Percentiles rank a stretch among this genome's conserved stretches.
Conservation (phyloP, 345 rosid genomes). For the Aurinia saxatilis region DNA sequence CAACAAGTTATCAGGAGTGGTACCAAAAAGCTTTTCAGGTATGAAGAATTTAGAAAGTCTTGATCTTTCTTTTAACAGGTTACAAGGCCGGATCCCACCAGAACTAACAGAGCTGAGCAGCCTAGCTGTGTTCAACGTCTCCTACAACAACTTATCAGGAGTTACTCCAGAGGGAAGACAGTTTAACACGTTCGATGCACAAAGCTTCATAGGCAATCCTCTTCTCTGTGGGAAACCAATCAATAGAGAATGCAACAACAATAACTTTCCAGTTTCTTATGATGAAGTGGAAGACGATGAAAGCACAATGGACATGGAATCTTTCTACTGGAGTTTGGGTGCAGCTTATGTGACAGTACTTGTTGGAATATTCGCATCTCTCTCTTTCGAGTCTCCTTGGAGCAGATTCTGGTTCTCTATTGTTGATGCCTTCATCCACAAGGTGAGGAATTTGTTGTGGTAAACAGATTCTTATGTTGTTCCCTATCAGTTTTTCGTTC, state of each 20-base stretch:
- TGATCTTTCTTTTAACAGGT: too few species aligned
- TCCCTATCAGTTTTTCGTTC: too few species aligned
- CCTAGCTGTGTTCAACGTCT: too few species aligned
- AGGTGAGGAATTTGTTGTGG: not conserved
- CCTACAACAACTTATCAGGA: too few species aligned
- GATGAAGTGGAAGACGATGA: not conserved
- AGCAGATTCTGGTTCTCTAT: not conserved
- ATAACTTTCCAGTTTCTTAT: not conserved
- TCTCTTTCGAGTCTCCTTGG: conserved; percentile 7
- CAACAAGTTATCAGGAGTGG: conserved; percentile 12
- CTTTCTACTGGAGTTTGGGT: too few species aligned
- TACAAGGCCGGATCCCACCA: too few species aligned
- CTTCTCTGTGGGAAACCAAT: conserved; percentile 8
- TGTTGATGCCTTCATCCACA: too few species aligned
- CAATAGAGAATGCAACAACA: not conserved
- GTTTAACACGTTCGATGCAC: not conserved
- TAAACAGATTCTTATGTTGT: too few species aligned
- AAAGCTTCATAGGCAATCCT: not conserved
- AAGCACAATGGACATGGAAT: not conserved
- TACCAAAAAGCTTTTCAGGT: conserved; percentile 23
- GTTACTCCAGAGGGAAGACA: not conserved
- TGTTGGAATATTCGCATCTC: too few species aligned
- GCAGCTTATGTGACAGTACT: too few species aligned
- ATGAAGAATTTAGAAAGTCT: conserved; percentile 21
- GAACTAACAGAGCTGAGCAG: too few species aligned